These are phyloP conservation scores for Pythium pyrilobum DNA, from an alignment of 352 stramenopile genomes.

Conservation along the genomic window DNA sequence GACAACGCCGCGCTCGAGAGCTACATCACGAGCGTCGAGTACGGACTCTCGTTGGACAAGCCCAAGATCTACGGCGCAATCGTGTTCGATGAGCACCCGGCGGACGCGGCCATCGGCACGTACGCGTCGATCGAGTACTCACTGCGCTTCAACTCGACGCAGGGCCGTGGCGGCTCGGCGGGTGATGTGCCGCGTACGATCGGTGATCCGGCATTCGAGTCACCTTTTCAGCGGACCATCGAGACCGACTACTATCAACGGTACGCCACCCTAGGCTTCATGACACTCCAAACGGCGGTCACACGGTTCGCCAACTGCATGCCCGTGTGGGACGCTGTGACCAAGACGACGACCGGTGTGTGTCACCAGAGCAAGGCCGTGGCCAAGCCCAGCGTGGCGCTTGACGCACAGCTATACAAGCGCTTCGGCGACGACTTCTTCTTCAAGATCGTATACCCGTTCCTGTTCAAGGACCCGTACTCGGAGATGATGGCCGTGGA, in stretches of 20 bases:
- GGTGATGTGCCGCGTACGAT: slow-evolving; percentile 30
- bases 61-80: slow-evolving; percentile 39
- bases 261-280: slow-evolving; percentile 32
- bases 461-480: background rate
- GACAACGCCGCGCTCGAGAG: slow-evolving; percentile 20
- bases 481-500: no score
- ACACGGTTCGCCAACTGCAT: slow-evolving; percentile 39
- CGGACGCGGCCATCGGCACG: slow-evolving; percentile 17
- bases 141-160: slow-evolving; percentile 36
- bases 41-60: no score
- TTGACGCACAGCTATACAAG: slow-evolving; percentile 21
- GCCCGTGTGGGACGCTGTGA: slow-evolving; percentile 23
- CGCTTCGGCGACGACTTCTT: slow-evolving; percentile 16
- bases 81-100: slow-evolving; percentile 34
- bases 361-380: slow-evolving; percentile 19
- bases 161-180: slow-evolving; percentile 3
- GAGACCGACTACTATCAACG: slow-evolving; percentile 19
- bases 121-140: slow-evolving; percentile 31
- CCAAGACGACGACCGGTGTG: slow-evolving; percentile 17
- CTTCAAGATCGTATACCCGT: slow-evolving; percentile 1
- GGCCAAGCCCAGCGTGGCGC: slow-evolving; percentile 1
- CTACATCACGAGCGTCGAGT: no score
- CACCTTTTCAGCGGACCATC: slow-evolving; percentile 20
- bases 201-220: slow-evolving; percentile 11
- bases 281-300: slow-evolving; percentile 45